Conservation (phyloP, 192 early-diverging fungal genomes). For the Kappamyces sp. region DNA sequence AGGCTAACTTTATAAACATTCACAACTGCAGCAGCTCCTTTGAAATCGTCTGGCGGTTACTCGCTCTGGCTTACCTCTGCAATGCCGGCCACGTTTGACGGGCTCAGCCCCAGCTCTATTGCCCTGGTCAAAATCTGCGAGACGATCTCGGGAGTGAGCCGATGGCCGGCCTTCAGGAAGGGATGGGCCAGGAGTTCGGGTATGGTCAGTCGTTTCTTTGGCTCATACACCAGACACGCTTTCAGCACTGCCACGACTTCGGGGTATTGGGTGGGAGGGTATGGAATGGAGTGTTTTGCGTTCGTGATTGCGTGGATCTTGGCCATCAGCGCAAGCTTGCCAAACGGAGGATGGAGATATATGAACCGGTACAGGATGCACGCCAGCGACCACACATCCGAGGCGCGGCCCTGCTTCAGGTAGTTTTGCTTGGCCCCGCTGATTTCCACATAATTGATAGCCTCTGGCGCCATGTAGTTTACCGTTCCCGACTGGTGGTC, state of each 20-base stretch:
- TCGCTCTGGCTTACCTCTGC: background rate
- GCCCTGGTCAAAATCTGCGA: conserved; percentile 1
- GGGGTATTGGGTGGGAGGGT: conserved; percentile 41
- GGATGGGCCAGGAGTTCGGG: conserved; percentile 50
- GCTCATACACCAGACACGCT: conserved; percentile 63
- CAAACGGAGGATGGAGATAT: conserved; percentile 80
- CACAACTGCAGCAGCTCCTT: background rate
- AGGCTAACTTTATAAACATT: background rate
- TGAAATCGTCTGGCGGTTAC: background rate
- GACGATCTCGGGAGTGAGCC: background rate
- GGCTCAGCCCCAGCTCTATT: background rate
- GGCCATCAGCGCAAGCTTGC: conserved; percentile 51
- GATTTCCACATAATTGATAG: conserved; percentile 47
- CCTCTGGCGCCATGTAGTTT: conserved; percentile 96
- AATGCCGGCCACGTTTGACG: background rate
- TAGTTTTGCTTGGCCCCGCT: conserved; percentile 18
- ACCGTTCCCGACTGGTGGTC: conserved; percentile 83
- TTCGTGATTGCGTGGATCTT: conserved; percentile 72
- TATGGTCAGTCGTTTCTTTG: conserved; percentile 59
- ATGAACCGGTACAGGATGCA: conserved; percentile 91
- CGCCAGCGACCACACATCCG: conserved; percentile 87
- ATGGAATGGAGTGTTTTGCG: conserved; percentile 59
- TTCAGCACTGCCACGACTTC: conserved; percentile 52
- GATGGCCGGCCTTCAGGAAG: conserved; percentile 22
- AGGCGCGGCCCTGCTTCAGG: conserved; percentile 62